Evolutionary conservation across 1,284 basidiomycete genomes (phyloP), one percentile per base, ranked within the genome.

Genomic region (Naganishia albida): DNA sequence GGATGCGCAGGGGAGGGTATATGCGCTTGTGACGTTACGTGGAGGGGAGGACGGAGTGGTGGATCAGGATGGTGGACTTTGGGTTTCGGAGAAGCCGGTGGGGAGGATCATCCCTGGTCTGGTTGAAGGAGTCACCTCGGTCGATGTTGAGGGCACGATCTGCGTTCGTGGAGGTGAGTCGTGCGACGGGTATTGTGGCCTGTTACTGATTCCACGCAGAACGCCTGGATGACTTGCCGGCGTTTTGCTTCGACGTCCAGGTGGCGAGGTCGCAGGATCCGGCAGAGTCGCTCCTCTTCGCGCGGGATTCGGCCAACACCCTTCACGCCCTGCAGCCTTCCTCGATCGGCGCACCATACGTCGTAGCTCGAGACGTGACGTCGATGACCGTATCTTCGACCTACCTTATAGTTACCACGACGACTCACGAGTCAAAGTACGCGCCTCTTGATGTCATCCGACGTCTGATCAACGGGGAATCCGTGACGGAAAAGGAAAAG

Each of bases 321-420:
- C 79, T 93, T 2, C 83, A 84, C 66, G 81, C 84, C 49, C 78
- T 82, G 10, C 57, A 50, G 16, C 57, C 57, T 3, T 72, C 76
- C 10, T 56, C 73, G 7, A 68, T 71, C 1, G 67, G 63, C 39
- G 44, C 69, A 69, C 78, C 30, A 69, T 89, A 72, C 12, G 56
- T 72, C 15, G 67, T 84, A 2, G 85, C 88, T 1, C 78, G 82
- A 2, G 87, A 87, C 67, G 86, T 83, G 23, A 94, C 86, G 25
- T 97, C 94, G 0, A 92, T 94, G 78, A 84, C 85, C 0, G 70
- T 90, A n/a, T 87, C 90, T 0, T 85, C 88, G 7, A 85, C 86
- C 16, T 93, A 93, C 75, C 80, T 97, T 39, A 88, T 96, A 51
- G 96, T 87, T 80, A 93, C 91, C 1, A 93, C 91, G 0, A 87